Conservation (phyloP, 148 eudicot species). For the Chenopodium album region DNA sequence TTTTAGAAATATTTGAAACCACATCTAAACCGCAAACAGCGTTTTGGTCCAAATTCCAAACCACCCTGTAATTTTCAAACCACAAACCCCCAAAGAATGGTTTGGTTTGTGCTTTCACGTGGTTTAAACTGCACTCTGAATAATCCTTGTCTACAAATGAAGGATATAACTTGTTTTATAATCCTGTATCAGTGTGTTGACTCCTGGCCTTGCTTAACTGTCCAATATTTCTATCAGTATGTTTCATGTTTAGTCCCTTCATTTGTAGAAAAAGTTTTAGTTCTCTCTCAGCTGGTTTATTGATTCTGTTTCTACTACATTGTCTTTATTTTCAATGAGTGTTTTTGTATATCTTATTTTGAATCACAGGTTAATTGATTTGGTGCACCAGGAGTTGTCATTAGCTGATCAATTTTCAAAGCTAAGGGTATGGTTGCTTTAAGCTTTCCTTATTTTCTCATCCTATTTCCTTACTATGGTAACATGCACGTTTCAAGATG, state of each 20-base stretch:
- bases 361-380: slow-evolving; percentile 67
- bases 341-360: slow-evolving; percentile 19
- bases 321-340: not conserved
- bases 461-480: not conserved
- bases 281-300: slow-evolving; percentile 9
- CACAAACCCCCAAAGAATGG: too few species aligned
- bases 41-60: too few species aligned
- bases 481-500: not conserved
- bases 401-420: slow-evolving; percentile 87
- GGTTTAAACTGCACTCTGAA: too few species aligned
- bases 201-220: not conserved
- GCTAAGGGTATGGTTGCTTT: slow-evolving; percentile 56
- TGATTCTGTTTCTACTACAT: not conserved
- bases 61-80: too few species aligned
- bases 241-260: not conserved
- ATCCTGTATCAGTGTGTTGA: not conserved
- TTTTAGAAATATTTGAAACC: too few species aligned
- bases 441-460: not conserved
- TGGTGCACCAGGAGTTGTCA: slow-evolving; percentile 90
- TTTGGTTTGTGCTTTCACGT: not conserved
- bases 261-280: not conserved
- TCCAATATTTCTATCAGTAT: not conserved
- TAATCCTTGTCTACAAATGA: not conserved
- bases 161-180: not conserved
- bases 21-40: too few species aligned